Percentiles rank a stretch among this genome's conserved stretches.
Conservation (phyloP, 257 asterid genomes). For the Mitragyna speciosa region DNA sequence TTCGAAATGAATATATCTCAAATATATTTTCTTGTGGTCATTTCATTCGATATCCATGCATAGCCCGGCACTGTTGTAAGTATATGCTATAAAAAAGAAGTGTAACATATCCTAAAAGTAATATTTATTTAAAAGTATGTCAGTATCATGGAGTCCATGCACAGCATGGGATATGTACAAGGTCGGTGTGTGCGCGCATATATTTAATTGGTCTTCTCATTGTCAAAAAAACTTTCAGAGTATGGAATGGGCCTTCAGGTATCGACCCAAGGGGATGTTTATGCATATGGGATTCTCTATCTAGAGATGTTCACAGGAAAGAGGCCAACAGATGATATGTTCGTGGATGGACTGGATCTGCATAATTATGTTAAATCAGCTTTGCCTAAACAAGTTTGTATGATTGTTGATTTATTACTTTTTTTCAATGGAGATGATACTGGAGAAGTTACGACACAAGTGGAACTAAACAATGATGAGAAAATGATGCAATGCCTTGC, state of each 20-base stretch:
- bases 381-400: background rate
- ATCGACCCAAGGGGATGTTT: slow-evolving; percentile 1
- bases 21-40: too few species aligned
- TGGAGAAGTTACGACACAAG: background rate
- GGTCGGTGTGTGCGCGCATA: too few species aligned
- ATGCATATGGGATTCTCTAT: background rate
- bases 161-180: too few species aligned
- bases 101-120: too few species aligned
- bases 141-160: too few species aligned
- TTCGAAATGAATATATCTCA: too few species aligned
- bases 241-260: background rate
- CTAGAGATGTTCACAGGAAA: background rate
- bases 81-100: too few species aligned
- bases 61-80: too few species aligned
- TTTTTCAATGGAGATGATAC: background rate
- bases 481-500: background rate
- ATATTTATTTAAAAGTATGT: too few species aligned
- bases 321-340: background rate
- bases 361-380: background rate
- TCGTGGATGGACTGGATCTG: background rate
- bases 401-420: background rate
- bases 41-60: too few species aligned
- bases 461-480: background rate
- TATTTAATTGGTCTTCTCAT: too few species aligned
- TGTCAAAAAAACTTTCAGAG: background rate